Percentiles rank a stretch among this genome's conserved stretches.
Evolutionary conservation across 768 basidiomycete species (phyloP).

Genomic region (Suillus spraguei): DNA sequence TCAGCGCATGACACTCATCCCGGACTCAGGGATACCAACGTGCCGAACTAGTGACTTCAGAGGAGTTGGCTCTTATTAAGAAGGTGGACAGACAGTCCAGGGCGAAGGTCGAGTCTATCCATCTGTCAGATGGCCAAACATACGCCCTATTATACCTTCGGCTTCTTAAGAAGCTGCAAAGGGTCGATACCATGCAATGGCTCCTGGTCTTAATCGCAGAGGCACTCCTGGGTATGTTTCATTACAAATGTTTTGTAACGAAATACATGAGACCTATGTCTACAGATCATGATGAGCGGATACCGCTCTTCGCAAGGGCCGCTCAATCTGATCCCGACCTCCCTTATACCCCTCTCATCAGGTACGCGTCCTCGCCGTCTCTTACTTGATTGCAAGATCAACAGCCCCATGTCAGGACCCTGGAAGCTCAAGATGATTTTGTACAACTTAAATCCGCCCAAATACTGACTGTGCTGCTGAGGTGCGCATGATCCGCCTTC

Average conservation of each 20-base stretch:
- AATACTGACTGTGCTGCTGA: conserved; percentile 84
- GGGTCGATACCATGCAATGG: conserved; percentile 86
- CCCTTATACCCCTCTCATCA: conserved; percentile 78
- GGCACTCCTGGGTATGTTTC: conserved; percentile 70
- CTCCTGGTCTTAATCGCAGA: conserved; percentile 88
- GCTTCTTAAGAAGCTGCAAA: conserved; percentile 82
- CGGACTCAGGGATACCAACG: conserved; percentile 85
- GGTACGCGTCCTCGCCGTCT: conserved; percentile 43
- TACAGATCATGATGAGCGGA: conserved; percentile 85
- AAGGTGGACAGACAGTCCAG: conserved; percentile 83
- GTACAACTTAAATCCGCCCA: conserved; percentile 90
- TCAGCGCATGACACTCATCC: conserved; percentile 17
- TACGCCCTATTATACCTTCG: conserved; percentile 91
- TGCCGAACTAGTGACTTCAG: conserved; percentile 84
- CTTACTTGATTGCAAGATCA: neutral
- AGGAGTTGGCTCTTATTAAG: conserved; percentile 88
- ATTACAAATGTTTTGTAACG: neutral
- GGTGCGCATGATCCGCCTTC: conserved; percentile 42
- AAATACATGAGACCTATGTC: neutral
- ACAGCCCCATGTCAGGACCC: conserved; percentile 49
- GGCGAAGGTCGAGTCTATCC: conserved; percentile 72
- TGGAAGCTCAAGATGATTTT: conserved; percentile 91
- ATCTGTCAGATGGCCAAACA: conserved; percentile 78
- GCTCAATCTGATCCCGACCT: conserved; percentile 72
- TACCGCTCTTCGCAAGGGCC: conserved; percentile 70